These are phyloP conservation scores for Fusarium virguliforme DNA, from an alignment of 2,329 filamentous ascomycete species.

Conservation along the genomic window DNA sequence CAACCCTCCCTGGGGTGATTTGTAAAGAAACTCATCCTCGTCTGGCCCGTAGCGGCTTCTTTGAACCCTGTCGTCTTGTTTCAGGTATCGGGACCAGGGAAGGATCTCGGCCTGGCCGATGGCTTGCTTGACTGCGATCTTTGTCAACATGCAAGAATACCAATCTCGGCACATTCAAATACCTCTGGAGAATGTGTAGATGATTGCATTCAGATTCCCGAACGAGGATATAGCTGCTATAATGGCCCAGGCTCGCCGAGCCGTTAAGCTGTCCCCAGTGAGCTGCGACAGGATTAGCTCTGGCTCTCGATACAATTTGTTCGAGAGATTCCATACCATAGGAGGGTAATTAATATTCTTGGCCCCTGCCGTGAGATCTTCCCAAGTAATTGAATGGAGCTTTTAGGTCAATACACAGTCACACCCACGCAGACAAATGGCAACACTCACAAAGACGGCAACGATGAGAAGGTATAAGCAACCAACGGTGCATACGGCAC, in stretches of 20 bases:
- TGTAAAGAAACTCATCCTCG: background rate
- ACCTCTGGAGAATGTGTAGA: conserved; percentile 17
- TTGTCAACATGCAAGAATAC: background rate
- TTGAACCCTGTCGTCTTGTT: conserved; percentile 4
- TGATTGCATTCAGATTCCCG: conserved; percentile 18
- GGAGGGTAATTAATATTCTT: conserved; percentile 6
- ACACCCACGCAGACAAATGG: background rate
- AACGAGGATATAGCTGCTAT: conserved; percentile 16
- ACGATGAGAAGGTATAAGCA: conserved; percentile 11
- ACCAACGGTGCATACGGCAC: conserved; percentile 12
- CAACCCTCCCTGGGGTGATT: conserved; percentile 13
- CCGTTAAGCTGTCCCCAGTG: background rate
- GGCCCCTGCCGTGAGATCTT: background rate
- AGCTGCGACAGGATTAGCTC: background rate
- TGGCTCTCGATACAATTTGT: background rate
- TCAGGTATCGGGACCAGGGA: conserved; percentile 15
- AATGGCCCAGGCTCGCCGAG: conserved; percentile 9
- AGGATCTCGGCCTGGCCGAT: conserved; percentile 14
- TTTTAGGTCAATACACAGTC: background rate
- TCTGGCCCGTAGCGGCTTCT: background rate
- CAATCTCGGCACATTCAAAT: fast-evolving
- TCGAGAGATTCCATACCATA: background rate
- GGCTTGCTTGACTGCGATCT: conserved; percentile 4
- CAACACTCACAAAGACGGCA: conserved; percentile 8
- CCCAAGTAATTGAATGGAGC: conserved; percentile 6